Conservation (phyloP, 805 yeast species). For the Cyberlindnera misumaiensis region DNA sequence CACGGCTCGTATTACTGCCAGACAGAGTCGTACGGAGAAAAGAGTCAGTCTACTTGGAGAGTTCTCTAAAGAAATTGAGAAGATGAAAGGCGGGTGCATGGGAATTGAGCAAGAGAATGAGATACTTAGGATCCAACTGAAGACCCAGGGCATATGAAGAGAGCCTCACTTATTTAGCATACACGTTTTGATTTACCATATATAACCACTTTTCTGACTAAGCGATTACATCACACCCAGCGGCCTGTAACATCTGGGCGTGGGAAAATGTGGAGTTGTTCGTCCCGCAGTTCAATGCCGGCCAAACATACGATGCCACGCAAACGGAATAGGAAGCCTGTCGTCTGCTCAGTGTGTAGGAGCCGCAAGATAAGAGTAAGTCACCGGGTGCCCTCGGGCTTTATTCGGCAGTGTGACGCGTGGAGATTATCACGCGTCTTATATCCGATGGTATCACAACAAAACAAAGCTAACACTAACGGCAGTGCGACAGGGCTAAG, state of each 20-base stretch:
- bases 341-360: conserved; percentile 25
- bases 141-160: neutral
- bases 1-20: conserved; percentile 9
- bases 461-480: conserved; percentile 1
- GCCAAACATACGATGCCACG: conserved; percentile 2
- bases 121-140: conserved; percentile 4
- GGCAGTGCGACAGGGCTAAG: conserved; percentile 23
- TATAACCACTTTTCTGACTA: no score
- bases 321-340: conserved; percentile 21
- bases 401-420: no score
- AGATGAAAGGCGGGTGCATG: conserved; percentile 14
- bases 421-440: no score
- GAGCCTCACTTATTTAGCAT: neutral
- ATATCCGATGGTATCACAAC: conserved; percentile 1
- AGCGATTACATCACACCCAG: no score
- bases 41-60: conserved; percentile 18
- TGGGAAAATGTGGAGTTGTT: no score
- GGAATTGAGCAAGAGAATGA: conserved; percentile 17
- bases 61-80: conserved; percentile 21
- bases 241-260: no score
- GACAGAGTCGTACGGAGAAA: conserved; percentile 18
- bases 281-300: no score
- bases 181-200: neutral
- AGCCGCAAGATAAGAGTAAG: conserved; percentile 25
- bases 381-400: conserved; percentile 1